A percentile compares a stretch with the other conserved stretches of the same genome.
These are phyloP conservation scores for Loxodes magnus DNA, from an alignment of 73 alveolate species.

Conservation along the genomic window DNA sequence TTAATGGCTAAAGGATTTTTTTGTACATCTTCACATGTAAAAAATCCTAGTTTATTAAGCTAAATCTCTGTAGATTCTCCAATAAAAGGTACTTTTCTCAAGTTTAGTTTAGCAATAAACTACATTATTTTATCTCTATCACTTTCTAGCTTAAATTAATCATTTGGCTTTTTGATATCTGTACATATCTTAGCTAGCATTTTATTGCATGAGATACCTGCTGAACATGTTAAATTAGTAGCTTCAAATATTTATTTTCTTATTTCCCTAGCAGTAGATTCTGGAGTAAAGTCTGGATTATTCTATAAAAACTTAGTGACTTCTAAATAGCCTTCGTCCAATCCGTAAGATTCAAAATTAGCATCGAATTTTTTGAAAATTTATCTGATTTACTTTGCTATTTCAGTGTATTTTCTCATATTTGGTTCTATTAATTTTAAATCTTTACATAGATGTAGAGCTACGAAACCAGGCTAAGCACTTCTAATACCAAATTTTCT, in stretches of 20 bases:
- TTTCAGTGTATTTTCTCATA: constrained; percentile 46
- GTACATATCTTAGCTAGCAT: constrained; percentile 97
- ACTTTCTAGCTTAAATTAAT: constrained; percentile 57
- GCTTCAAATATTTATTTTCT: constrained; percentile 47
- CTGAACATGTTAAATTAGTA: constrained; percentile 82
- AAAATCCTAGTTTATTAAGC: constrained; percentile 42
- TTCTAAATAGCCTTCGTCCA: constrained; percentile 92
- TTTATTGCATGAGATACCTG: constrained; percentile 94
- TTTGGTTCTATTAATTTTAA: constrained; percentile 63
- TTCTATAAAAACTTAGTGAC: constrained; percentile 60
- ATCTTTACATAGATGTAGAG: constrained; percentile 91
- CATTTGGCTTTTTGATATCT: constrained; percentile 97
- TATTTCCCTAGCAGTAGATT: constrained; percentile 67
- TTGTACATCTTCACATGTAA: constrained; percentile 42
- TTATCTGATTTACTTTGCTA: constrained; percentile 28
- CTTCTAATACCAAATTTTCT: constrained; percentile 96
- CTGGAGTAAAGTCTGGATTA: constrained; percentile 36
- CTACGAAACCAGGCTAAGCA: constrained; percentile 99
- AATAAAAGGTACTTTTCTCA: constrained; percentile 88
- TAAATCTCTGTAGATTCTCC: constrained; percentile 70
- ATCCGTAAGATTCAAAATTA: constrained; percentile 77
- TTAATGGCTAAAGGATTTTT: constrained; percentile 43
- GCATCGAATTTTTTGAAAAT: constrained; percentile 77
- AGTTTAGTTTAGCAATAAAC: constrained; percentile 52
- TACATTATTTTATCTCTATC: constrained; percentile 38